phyloP scores from a whole-genome alignment of 2,329 filamentous ascomycete genomes.

The Botryotinia convoluta region DNA sequence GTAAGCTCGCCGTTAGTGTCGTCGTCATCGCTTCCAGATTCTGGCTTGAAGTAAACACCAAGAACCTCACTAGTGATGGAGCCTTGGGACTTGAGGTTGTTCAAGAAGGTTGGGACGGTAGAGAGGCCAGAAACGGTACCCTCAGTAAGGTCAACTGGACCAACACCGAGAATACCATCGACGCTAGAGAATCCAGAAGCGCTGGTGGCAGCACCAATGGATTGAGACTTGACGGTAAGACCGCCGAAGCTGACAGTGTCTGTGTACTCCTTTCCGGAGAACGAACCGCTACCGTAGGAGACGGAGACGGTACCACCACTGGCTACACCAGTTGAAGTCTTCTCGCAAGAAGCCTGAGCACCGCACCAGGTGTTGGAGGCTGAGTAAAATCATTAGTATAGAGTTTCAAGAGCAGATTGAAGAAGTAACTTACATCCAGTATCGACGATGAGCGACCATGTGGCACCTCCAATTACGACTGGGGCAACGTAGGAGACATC shows the following conservation, averaged over 20 bases:
- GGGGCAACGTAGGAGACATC: background rate
- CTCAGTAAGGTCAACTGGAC: background rate
- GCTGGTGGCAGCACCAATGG: background rate
- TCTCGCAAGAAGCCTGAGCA: background rate
- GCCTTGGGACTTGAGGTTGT: background rate
- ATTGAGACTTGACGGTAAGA: background rate
- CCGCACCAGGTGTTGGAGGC: background rate
- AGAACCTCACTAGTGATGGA: background rate
- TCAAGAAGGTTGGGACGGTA: background rate
- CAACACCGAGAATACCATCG: background rate
- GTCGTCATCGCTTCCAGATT: background rate
- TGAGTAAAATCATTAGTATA: background rate
- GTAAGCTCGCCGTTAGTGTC: background rate
- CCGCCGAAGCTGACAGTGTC: background rate
- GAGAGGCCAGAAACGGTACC: background rate
- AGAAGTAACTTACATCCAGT: background rate
- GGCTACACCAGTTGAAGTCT: background rate
- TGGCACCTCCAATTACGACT: background rate
- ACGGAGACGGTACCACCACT: background rate
- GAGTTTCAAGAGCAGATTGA: background rate
- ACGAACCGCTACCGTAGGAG: background rate
- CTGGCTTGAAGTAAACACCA: background rate
- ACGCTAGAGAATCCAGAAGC: background rate
- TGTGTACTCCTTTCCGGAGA: background rate
- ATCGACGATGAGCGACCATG: background rate